Conservation (phyloP, 1,284 basidiomycete genomes). For the Naganishia albida region DNA sequence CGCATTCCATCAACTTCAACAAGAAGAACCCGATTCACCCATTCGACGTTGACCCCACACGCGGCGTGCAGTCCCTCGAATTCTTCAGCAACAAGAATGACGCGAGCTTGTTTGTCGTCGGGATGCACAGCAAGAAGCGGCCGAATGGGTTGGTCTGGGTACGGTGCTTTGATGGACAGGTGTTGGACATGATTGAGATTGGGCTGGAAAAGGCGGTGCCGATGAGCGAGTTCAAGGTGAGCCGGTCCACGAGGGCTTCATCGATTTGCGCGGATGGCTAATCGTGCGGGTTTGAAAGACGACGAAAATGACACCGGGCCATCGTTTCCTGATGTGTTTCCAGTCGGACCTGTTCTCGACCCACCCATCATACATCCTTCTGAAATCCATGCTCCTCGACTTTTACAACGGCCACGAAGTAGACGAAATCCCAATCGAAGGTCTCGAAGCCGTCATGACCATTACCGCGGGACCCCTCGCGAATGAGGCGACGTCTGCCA, state of each 20-base stretch:
- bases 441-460: constrained; percentile 89
- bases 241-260: constrained; percentile 39
- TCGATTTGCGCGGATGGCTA: no score
- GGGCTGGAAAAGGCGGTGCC: constrained; percentile 77
- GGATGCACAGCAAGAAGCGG: constrained; percentile 91
- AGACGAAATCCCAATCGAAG: constrained; percentile 77
- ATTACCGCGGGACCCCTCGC: constrained; percentile 71
- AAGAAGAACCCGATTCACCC: constrained; percentile 93
- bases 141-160: constrained; percentile 85
- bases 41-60: constrained; percentile 67
- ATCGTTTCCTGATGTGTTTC: constrained; percentile 92
- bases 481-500: constrained; percentile 40
- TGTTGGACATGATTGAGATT: constrained; percentile 93
- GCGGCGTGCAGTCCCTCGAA: constrained; percentile 66
- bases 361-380: constrained; percentile 83
- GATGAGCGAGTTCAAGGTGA: constrained; percentile 82
- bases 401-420: constrained; percentile 84
- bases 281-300: no score
- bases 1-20: constrained; percentile 84
- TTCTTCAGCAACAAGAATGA: constrained; percentile 97
- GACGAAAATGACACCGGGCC: constrained; percentile 83
- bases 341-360: constrained; percentile 89
- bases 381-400: constrained; percentile 88
- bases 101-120: constrained; percentile 85
- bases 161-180: constrained; percentile 80